Conservation (phyloP, 2,329 filamentous ascomycete genomes). For the Corynespora cassiicola region DNA sequence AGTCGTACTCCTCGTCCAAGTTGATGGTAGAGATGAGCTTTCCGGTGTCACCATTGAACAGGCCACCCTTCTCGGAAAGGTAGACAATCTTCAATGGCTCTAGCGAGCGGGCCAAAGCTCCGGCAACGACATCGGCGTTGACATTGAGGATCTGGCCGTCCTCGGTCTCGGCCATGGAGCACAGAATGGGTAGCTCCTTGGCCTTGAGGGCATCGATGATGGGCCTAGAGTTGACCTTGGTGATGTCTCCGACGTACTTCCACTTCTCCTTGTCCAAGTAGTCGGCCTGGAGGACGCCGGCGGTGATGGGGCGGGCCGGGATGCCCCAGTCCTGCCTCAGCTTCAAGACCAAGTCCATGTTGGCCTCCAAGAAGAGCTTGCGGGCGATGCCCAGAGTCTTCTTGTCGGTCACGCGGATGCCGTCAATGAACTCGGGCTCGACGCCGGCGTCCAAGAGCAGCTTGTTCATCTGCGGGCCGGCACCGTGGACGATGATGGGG, state of each 20-base stretch:
- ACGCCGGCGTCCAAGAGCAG: conserved; percentile 89
- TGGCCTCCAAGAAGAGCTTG: conserved; percentile 94
- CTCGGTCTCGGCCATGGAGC: conserved; percentile 92
- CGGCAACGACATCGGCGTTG: conserved; percentile 95
- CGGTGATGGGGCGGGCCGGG: conserved; percentile 84
- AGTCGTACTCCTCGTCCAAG: conserved; percentile 93
- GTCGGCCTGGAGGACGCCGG: conserved; percentile 88
- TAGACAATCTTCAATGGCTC: conserved; percentile 98
- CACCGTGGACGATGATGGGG: conserved; percentile 94
- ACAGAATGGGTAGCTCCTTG: conserved; percentile 92
- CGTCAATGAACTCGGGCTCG: conserved; percentile 94
- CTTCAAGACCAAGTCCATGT: conserved; percentile 88
- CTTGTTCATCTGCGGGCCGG: conserved; percentile 92
- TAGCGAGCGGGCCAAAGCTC: conserved; percentile 85
- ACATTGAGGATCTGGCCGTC: conserved; percentile 96
- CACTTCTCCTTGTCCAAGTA: conserved; percentile 98
- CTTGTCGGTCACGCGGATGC: conserved; percentile 92
- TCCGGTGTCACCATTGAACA: conserved; percentile 91
- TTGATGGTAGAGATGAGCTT: conserved; percentile 98
- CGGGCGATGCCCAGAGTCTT: conserved; percentile 92
- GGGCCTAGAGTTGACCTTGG: conserved; percentile 84
- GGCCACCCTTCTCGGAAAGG: conserved; percentile 94
- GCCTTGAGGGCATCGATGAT: conserved; percentile 87
- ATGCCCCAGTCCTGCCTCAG: conserved; percentile 85
- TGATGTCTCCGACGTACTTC: conserved; percentile 94